These are phyloP conservation scores for Trichoderma cornu-damae DNA, from an alignment of 2,329 filamentous ascomycete species.

Conservation along the genomic window DNA sequence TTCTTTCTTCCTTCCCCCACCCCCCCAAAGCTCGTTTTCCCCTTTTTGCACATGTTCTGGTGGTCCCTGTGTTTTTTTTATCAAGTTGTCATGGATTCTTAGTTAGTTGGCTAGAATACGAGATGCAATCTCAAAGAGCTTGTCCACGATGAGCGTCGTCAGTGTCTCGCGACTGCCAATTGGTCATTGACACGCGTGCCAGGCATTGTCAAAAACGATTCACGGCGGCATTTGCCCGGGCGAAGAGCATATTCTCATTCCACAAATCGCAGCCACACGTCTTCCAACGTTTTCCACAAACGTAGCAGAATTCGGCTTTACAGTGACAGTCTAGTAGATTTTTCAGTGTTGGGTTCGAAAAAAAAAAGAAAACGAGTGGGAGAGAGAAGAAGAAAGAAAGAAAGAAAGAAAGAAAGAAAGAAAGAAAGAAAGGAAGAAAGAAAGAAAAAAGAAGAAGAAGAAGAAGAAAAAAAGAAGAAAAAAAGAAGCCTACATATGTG, in stretches of 20 bases:
- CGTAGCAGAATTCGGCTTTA: slow-evolving; percentile 79
- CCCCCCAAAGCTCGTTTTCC: no score
- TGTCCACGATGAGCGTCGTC: background rate
- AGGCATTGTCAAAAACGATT: no score
- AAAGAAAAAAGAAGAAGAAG: no score
- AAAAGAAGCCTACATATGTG: slow-evolving; percentile 73
- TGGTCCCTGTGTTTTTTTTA: no score
- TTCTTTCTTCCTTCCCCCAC: no score
- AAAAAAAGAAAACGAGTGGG: no score
- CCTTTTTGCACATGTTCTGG: no score
- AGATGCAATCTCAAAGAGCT: background rate
- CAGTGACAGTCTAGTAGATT: slow-evolving; percentile 53
- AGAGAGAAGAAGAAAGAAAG: background rate
- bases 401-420: background rate
- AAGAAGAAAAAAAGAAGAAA: no score
- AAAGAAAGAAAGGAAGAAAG: slow-evolving; percentile 35
- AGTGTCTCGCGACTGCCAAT: background rate
- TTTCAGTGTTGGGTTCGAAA: no score
- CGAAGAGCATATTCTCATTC: slow-evolving; percentile 2
- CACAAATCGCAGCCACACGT: slow-evolving; percentile 59
- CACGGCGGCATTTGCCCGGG: background rate
- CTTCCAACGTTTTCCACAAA: slow-evolving; percentile 77
- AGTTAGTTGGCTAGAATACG: no score
- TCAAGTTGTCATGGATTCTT: no score
- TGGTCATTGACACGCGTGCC: no score